Base-by-base conservation (phyloP, 2,329 filamentous ascomycete species). In the Huntiella omanensis region DNA sequence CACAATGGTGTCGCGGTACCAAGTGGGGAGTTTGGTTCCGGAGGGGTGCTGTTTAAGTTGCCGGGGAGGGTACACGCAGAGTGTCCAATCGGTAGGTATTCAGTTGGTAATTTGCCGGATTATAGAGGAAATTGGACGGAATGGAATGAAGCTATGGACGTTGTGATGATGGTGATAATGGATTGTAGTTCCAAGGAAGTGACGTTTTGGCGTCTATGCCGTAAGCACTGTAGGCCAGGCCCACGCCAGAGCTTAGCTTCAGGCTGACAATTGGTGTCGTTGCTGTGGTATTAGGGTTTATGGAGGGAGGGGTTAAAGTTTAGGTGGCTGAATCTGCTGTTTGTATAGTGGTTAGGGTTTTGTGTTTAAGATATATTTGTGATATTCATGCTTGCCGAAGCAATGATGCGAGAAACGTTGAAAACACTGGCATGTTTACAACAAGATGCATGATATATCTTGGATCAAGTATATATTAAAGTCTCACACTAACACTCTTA, bases 231-330 rank as follows among this genome's bases (percentile, higher is more conserved):
- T 28, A 28, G 22, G 22, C 22, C 22, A 28, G 22, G 22, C 22
- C 22, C 22, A 28, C 22, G 22, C 22, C 22, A 28, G 22, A 28
- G 22, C 22, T 28, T 46, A 49, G 48, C 48, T 49, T 49, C 48
- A 49, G 48, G 48, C 48, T 49, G 48, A 49, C 48, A 46, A 43
- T 16, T 40, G 38, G 16, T 40, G 38, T 13, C 16, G 38, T 40
- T 40, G 22, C 8, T 35, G 46, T 40, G 22, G 43, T 39, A 48
- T 37, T 3, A 3, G 5, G 34, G 46, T 40, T 17, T 19, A 19
- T 34, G 10, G 4, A 15, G 2, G 10, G 6, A 15, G n/a, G 12
- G 16, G n/a, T 28, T 13, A 36, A 3, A 33, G 15, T 44, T 7
- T 10, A 5, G 17, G 17, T 3, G 6, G 22, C 22, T 28, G 22